Percentiles rank a stretch among this genome's conserved stretches.
Conservation (phyloP, 495 filamentous ascomycete species). For the Viridothelium virens region DNA sequence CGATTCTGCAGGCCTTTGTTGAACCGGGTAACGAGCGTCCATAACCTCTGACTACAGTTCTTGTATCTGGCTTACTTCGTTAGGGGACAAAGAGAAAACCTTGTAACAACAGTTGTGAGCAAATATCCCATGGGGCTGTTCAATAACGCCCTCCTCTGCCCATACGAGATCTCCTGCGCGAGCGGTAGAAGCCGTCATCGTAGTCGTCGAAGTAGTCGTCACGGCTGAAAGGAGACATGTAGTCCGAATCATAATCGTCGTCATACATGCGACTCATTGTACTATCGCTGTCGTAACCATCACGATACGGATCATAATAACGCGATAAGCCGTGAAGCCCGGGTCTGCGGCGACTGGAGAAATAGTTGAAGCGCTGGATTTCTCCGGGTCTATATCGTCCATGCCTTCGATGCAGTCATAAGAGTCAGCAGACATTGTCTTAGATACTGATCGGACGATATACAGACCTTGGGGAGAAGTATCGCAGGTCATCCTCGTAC, state of each 20-base stretch:
- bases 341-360: conserved; percentile 38
- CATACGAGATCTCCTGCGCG: neutral
- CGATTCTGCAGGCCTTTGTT: too few species aligned
- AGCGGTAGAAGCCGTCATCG: neutral
- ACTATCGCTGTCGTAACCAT: neutral
- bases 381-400: conserved; percentile 25
- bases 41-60: too few species aligned
- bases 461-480: neutral
- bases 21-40: too few species aligned
- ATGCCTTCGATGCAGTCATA: neutral
- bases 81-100: too few species aligned
- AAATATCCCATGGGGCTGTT: neutral
- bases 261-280: conserved; percentile 2
- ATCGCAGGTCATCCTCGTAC: conserved; percentile 2
- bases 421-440: neutral
- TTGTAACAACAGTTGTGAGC: neutral
- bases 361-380: conserved; percentile 90
- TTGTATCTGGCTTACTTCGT: too few species aligned
- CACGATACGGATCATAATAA: neutral
- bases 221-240: neutral
- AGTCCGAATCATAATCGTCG: conserved; percentile 4
- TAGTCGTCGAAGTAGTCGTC: neutral
- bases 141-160: neutral
- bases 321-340: neutral
- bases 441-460: neutral